Evolutionary conservation across 257 asterid species (phyloP), one percentile per base, ranked within the genome.

Genomic region (Primulina huaijiensis): DNA sequence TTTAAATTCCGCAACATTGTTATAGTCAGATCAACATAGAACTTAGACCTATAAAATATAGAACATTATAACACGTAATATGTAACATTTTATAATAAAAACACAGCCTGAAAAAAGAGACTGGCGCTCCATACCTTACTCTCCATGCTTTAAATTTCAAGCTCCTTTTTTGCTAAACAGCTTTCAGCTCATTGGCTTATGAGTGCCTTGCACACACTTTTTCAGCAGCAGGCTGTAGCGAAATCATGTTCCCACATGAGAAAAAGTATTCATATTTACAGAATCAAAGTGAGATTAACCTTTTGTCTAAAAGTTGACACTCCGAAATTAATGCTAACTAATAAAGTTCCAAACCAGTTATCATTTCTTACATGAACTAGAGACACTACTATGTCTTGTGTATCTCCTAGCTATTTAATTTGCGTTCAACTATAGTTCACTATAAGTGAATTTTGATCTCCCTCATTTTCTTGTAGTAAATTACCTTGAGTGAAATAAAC

Each of bases 71-170:
- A 12, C 14, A 43, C 0, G 3, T 43, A 40, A 40, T 40, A 40
- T 40, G 17, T 40, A 40, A 40, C 16, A 40, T 2, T 40, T 9
- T 10, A 40, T 43, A 74, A 76, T 74, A 57, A 60, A 79, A 65
- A 65, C 57, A 69, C 75, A 72, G 84, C 61, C 74, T 72, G 74
- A 62, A 50, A 74, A 60, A 74, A 74, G 85, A 83, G 82, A 77
- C 78, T 82, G 69, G 43, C 62, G 79, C 80, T 75, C 89, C 89
- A 84, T 82, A 79, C 87, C 89, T 82, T 77, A 67, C 79, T 67
- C 74, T 70, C 69, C 73, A 77, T 75, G 79, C 71, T 73, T 82
- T 77, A 68, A 72, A 73, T 72, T 72, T 76, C 82, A 69, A 81
- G 86, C 82, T 69, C 83, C 78, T 73, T 75, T 73, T 46, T 76